Conservation (phyloP, 345 rosid species). For the Hibiscus trionum region DNA sequence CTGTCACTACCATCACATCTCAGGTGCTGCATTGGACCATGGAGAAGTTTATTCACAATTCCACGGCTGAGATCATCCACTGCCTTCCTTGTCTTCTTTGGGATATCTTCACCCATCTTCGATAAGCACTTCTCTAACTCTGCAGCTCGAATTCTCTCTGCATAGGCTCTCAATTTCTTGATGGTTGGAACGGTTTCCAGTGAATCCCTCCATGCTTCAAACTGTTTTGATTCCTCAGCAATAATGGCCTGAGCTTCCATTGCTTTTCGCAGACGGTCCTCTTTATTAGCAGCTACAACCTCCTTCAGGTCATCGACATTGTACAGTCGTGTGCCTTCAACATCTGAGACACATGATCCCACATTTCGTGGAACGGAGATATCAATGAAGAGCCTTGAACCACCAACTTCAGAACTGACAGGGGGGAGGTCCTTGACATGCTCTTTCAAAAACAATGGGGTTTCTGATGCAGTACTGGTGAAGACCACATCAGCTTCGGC, state of each 20-base stretch:
- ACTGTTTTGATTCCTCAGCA: slow-evolving; percentile 68
- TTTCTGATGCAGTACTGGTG: slow-evolving; percentile 88
- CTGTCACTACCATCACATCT: slow-evolving; percentile 87
- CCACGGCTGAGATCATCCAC: slow-evolving; percentile 92
- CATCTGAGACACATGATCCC: slow-evolving; percentile 60
- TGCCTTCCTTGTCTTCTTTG: slow-evolving; percentile 78
- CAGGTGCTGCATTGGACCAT: slow-evolving; percentile 97
- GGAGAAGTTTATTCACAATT: slow-evolving; percentile 87
- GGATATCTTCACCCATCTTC: slow-evolving; percentile 81
- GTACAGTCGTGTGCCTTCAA: slow-evolving; percentile 52
- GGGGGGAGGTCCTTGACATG: slow-evolving; percentile 49
- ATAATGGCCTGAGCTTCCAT: slow-evolving; percentile 92
- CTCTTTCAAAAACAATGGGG: slow-evolving; percentile 66
- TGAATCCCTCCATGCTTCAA: slow-evolving; percentile 95
- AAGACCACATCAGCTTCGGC: slow-evolving; percentile 84
- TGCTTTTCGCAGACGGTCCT: slow-evolving; percentile 83
- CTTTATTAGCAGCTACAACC: slow-evolving; percentile 98
- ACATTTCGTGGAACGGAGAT: slow-evolving; percentile 93
- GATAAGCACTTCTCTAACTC: slow-evolving; percentile 90
- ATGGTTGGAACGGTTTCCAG: slow-evolving; percentile 92
- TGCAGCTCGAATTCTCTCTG: slow-evolving; percentile 70
- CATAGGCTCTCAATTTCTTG: slow-evolving; percentile 88
- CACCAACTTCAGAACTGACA: slow-evolving; percentile 49
- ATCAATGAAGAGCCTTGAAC: slow-evolving; percentile 70
- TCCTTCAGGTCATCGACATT: slow-evolving; percentile 95